Conservation (phyloP, 2,329 filamentous ascomycete species). For the Arthrobotrys pseudoclavata region DNA sequence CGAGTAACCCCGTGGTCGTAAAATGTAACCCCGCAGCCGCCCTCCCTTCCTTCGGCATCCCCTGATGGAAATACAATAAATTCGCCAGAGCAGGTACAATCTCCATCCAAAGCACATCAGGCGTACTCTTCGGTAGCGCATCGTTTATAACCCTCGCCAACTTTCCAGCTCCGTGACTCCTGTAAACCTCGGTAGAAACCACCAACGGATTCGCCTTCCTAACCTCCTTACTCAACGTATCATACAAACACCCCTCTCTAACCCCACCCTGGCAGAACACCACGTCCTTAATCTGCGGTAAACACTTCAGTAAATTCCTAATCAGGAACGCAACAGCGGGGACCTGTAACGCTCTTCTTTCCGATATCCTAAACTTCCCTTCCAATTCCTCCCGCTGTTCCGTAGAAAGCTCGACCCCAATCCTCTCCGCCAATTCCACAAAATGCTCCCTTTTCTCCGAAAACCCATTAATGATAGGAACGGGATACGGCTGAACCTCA, state of each 20-base stretch:
- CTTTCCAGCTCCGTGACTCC: conserved; percentile 67
- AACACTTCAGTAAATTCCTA: conserved; percentile 77
- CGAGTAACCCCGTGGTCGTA: conserved; percentile 77
- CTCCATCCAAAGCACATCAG: conserved; percentile 67
- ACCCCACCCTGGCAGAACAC: conserved; percentile 91
- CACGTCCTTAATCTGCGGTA: conserved; percentile 79
- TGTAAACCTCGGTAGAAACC: conserved; percentile 72
- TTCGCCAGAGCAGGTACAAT: conserved; percentile 73
- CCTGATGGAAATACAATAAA: conserved; percentile 71
- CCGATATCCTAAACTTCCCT: conserved; percentile 78
- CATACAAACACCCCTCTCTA: conserved; percentile 83
- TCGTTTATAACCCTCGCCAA: conserved; percentile 70
- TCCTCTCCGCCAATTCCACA: conserved; percentile 64
- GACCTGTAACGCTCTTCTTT: conserved; percentile 82
- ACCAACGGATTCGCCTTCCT: conserved; percentile 77
- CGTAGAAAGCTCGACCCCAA: conserved; percentile 61
- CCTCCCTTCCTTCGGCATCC: conserved; percentile 71
- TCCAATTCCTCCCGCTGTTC: conserved; percentile 64
- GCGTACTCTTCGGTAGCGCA: conserved; percentile 67
- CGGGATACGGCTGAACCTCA: conserved; percentile 80
- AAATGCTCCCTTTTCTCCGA: conserved; percentile 75
- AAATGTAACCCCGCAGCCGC: conserved; percentile 79
- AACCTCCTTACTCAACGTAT: conserved; percentile 73
- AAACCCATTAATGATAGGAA: conserved; percentile 85
- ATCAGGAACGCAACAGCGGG: conserved; percentile 85